Percentiles rank a stretch among this genome's conserved stretches.
These are phyloP conservation scores for Hemisphaericaspora subhashii DNA, from an alignment of 1,139 yeast genomes.

Conservation along the genomic window DNA sequence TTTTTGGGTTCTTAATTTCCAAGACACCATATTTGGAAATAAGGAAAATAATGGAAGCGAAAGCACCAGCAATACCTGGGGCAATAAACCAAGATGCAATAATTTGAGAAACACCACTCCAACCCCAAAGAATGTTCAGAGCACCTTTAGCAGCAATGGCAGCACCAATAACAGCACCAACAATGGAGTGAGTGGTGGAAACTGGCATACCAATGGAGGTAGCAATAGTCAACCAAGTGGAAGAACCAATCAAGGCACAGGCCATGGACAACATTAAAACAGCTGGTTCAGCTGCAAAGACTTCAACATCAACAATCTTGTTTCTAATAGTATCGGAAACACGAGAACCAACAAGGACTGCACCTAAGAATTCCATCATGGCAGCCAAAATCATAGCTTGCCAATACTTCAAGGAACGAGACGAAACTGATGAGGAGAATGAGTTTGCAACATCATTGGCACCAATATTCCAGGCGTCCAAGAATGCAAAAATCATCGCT, in stretches of 20 bases:
- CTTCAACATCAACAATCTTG: slow-evolving; percentile 54
- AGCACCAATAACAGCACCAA: slow-evolving; percentile 75
- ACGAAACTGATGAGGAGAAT: slow-evolving; percentile 71
- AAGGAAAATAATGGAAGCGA: slow-evolving; percentile 60
- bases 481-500: slow-evolving; percentile 68
- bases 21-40: slow-evolving; percentile 60
- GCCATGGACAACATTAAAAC: slow-evolving; percentile 75
- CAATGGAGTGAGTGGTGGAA: slow-evolving; percentile 77
- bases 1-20: slow-evolving; percentile 49
- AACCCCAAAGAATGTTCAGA: slow-evolving; percentile 65
- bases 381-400: slow-evolving; percentile 75
- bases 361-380: slow-evolving; percentile 70
- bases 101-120: slow-evolving; percentile 71
- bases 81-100: slow-evolving; percentile 84
- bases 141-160: slow-evolving; percentile 72
- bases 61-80: slow-evolving; percentile 66
- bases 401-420: slow-evolving; percentile 67
- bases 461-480: slow-evolving; percentile 83
- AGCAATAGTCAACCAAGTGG: slow-evolving; percentile 68
- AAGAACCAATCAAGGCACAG: slow-evolving; percentile 75
- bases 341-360: slow-evolving; percentile 69
- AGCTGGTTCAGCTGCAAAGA: slow-evolving; percentile 58
- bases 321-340: slow-evolving; percentile 69
- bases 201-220: slow-evolving; percentile 72
- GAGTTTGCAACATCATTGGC: slow-evolving; percentile 86